Evolutionary conservation across 441 rosid genomes (phyloP).

Genomic region (Erodium trifolium): DNA sequence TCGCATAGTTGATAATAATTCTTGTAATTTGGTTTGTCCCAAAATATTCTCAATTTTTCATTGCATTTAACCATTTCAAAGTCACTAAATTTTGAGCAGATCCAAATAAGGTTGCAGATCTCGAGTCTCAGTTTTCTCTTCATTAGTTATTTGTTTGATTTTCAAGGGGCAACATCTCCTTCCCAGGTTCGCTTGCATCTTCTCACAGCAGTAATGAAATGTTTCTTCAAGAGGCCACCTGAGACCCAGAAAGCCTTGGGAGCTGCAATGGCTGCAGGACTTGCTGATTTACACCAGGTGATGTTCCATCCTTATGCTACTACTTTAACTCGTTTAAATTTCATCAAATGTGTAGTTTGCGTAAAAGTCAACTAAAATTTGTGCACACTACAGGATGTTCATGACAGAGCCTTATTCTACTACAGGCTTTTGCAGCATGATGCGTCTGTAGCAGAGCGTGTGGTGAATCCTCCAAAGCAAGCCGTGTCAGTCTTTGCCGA

Average conservation of each 20-base stretch:
- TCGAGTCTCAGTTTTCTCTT: too few relatives aligned
- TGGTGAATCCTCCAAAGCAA: slow-evolving; percentile 95
- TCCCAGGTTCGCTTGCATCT: slow-evolving; percentile 92
- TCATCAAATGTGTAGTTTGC: slow-evolving; percentile 3
- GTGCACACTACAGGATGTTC: slow-evolving; percentile 73
- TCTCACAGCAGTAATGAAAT: slow-evolving; percentile 87
- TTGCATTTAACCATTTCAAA: too few relatives aligned
- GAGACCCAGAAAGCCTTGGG: slow-evolving; percentile 92
- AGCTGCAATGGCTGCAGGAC: slow-evolving; percentile 79
- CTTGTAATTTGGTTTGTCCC: too few relatives aligned
- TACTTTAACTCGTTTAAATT: not conserved
- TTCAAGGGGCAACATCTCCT: slow-evolving; percentile 15
- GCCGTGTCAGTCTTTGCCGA: slow-evolving; percentile 97
- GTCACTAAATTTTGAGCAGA: too few relatives aligned
- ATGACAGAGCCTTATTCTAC: slow-evolving; percentile 95
- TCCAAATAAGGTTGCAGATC: too few relatives aligned
- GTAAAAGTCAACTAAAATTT: slow-evolving; percentile 18
- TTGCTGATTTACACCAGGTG: slow-evolving; percentile 90
- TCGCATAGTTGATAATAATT: too few relatives aligned
- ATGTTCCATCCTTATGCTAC: slow-evolving; percentile 5
- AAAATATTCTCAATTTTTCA: too few relatives aligned
- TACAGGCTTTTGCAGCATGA: slow-evolving; percentile 74
- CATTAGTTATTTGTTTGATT: not conserved
- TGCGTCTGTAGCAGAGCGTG: slow-evolving; percentile 66
- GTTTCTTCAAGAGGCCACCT: slow-evolving; percentile 90